phyloP scores from a whole-genome alignment of 1,284 basidiomycete genomes.

The Cutaneotrichosporon cyanovorans region DNA sequence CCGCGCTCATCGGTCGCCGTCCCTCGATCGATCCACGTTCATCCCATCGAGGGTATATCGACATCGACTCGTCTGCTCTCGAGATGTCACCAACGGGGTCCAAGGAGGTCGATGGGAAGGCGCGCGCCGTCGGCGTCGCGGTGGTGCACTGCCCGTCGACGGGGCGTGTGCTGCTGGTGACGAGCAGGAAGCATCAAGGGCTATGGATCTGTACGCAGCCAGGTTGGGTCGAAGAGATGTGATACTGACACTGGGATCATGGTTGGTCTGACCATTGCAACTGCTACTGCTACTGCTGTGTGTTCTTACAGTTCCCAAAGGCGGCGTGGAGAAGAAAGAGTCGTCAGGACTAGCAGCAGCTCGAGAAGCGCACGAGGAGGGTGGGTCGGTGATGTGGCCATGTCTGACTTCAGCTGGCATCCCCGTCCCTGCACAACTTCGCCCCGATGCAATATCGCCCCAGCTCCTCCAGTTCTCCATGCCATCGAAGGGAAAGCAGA shows the following conservation, averaged over 20 bases:
- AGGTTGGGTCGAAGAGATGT: not conserved
- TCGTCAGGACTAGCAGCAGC: slow-evolving; percentile 38
- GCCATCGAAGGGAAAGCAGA: not conserved
- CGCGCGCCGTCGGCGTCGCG: slow-evolving; percentile 10
- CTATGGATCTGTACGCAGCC: slow-evolving; percentile 38
- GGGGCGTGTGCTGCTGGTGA: slow-evolving; percentile 35
- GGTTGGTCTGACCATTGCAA: not conserved
- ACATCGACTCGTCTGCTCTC: no score
- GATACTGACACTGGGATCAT: not conserved
- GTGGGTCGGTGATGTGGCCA: slow-evolving; percentile 16
- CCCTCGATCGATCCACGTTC: no score
- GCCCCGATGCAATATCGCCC: slow-evolving; percentile 2
- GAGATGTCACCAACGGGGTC: no score
- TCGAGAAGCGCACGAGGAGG: slow-evolving; percentile 43
- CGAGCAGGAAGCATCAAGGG: slow-evolving; percentile 33
- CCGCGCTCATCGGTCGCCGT: no score
- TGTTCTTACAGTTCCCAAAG: slow-evolving; percentile 44
- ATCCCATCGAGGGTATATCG: no score
- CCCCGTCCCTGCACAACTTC: not conserved
- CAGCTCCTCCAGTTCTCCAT: slow-evolving; percentile 1
- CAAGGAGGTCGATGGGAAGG: no score
- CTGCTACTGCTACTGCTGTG: no score
- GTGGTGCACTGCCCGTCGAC: slow-evolving; percentile 29
- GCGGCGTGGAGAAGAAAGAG: slow-evolving; percentile 41
- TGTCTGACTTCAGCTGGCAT: slow-evolving; percentile 5